These are phyloP conservation scores for Cardiospermum halicacabum DNA, from an alignment of 345 rosid genomes.

Conservation along the genomic window DNA sequence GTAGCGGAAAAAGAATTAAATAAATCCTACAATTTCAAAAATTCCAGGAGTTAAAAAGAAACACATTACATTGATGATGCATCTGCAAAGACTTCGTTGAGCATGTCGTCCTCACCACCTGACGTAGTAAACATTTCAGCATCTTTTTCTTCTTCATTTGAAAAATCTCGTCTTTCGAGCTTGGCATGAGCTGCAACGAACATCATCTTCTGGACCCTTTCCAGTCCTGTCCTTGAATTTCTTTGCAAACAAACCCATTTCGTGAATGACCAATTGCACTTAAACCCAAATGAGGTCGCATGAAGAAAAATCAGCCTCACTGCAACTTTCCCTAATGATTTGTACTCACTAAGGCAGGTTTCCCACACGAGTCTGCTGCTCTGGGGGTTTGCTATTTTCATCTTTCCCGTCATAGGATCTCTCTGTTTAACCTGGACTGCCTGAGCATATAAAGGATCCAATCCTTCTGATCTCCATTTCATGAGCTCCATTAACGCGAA, in stretches of 20 bases:
- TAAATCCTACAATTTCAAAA: conserved; percentile 29
- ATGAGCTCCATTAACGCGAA: conserved; percentile 54
- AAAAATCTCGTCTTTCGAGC: conserved; percentile 41
- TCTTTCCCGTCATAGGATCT: conserved; percentile 49
- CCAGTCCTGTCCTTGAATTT: conserved; percentile 34
- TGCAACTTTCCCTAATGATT: conserved; percentile 48
- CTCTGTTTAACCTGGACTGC: conserved; percentile 55
- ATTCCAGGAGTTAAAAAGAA: conserved; percentile 29
- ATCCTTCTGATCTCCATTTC: conserved; percentile 65
- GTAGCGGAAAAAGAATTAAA: conserved; percentile 25
- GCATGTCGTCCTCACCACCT: conserved; percentile 40
- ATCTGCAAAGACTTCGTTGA: conserved; percentile 38
- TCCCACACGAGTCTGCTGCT: conserved; percentile 65
- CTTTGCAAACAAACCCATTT: conserved; percentile 36
- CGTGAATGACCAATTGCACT: conserved; percentile 41
- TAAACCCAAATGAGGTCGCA: conserved; percentile 48
- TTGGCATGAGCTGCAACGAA: conserved; percentile 57
- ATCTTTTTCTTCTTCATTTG: conserved; percentile 47
- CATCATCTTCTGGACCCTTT: conserved; percentile 52
- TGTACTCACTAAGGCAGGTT: conserved; percentile 51
- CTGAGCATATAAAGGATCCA: conserved; percentile 55
- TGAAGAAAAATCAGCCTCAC: conserved; percentile 54
- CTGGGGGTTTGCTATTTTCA: conserved; percentile 58
- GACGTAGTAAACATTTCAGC: conserved; percentile 34
- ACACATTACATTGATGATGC: conserved; percentile 42